A percentile compares a stretch with the other conserved stretches of the same genome.
Conservation (phyloP, 306 rosid genomes). For the Inga laurina region DNA sequence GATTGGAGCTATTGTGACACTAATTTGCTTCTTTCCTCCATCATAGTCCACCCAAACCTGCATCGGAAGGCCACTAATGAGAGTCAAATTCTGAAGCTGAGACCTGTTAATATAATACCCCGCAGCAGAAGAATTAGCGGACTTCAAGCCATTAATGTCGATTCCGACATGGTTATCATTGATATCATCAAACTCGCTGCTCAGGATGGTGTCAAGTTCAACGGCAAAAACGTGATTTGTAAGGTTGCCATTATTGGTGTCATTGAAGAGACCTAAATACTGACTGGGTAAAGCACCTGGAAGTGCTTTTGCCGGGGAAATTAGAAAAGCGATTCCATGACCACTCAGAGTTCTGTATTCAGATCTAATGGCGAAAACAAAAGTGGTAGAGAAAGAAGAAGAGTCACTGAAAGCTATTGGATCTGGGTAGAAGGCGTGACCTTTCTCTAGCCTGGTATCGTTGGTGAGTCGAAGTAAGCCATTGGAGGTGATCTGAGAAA, state of each 20-base stretch:
- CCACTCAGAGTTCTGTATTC: constrained; percentile 40
- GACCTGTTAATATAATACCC: constrained; percentile 31
- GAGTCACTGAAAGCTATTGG: constrained; percentile 53
- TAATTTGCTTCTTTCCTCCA: too few species aligned
- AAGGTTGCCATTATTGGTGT: constrained; percentile 40
- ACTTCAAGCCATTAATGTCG: constrained; percentile 52
- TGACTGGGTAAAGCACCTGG: constrained; percentile 42
- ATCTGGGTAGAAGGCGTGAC: too few species aligned
- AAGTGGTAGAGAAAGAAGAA: constrained; percentile 57
- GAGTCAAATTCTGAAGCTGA: constrained; percentile 35
- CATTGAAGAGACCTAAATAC: constrained; percentile 59
- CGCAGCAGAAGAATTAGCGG: constrained; percentile 30
- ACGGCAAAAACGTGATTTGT: constrained; percentile 49
- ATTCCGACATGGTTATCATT: constrained; percentile 70
- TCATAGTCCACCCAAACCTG: not conserved
- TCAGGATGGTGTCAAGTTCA: constrained; percentile 58
- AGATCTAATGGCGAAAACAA: constrained; percentile 58
- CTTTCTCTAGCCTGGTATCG: too few species aligned
- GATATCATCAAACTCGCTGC: constrained; percentile 47
- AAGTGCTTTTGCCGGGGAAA: constrained; percentile 51
- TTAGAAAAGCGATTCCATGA: constrained; percentile 58
- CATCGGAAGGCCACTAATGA: constrained; percentile 51
- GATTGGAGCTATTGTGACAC: too few species aligned
- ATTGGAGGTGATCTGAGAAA: too few species aligned
- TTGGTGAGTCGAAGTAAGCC: too few species aligned